A percentile compares a stretch with the other conserved stretches of the same genome.
These are phyloP conservation scores for Lignosus rhinocerotis DNA, from an alignment of 1,284 basidiomycete genomes.

Conservation along the genomic window DNA sequence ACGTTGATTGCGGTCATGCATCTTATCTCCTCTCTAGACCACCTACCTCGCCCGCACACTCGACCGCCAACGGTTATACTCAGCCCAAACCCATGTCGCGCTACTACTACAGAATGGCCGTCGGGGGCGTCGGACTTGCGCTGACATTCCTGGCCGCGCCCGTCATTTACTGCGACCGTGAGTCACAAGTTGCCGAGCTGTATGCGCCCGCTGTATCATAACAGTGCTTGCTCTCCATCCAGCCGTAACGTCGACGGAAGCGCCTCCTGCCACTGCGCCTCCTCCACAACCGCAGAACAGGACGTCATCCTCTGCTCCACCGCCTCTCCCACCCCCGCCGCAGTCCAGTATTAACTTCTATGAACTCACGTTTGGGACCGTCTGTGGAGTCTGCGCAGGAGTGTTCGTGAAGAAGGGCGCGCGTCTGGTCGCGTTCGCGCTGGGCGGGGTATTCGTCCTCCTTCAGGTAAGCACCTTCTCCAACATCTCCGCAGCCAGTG, in stretches of 20 bases:
- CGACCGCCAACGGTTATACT: neutral
- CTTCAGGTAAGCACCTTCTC: conserved; percentile 62
- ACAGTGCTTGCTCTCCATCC: neutral
- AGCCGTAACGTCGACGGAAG: conserved; percentile 11
- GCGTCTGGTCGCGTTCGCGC: conserved; percentile 77
- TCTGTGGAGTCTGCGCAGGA: conserved; percentile 86
- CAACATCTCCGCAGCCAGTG: neutral
- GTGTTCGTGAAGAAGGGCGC: conserved; percentile 95
- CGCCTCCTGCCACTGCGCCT: conserved; percentile 1
- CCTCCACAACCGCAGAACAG: conserved; percentile 2
- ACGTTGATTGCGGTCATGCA: neutral
- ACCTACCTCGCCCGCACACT: neutral
- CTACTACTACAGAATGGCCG: conserved; percentile 16
- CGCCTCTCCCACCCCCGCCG: conserved; percentile 51
- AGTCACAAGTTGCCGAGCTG: conserved; percentile 7
- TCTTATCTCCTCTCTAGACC: neutral
- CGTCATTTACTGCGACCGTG: conserved; percentile 37
- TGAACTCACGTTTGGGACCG: conserved; percentile 86
- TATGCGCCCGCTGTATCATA: neutral
- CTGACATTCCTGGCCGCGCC: conserved; percentile 27
- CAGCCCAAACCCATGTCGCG: neutral
- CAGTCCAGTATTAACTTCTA: conserved; percentile 75
- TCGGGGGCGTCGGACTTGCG: conserved; percentile 30
- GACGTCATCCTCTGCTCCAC: conserved; percentile 14
- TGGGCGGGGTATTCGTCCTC: conserved; percentile 86